Base-by-base conservation (phyloP, 2,329 filamentous ascomycete species). In the Aspergillus hortae region DNA sequence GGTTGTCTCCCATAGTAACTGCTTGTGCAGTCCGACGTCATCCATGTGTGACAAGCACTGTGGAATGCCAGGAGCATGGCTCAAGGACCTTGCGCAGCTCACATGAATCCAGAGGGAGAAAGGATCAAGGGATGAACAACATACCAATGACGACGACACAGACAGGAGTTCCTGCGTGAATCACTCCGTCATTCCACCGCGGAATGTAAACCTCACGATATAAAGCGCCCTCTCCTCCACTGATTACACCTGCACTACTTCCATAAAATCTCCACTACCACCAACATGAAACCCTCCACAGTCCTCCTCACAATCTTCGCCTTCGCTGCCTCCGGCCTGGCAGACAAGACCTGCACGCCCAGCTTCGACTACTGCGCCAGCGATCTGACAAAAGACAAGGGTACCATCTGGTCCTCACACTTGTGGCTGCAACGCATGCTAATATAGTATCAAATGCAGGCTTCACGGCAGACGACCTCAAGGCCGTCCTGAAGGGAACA, bases 361-460 rank as follows among this genome's bases (percentile, higher is more conserved):
- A 69, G 67, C 52, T 69, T 69, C 46, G 67, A 69, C 46, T 69
- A 69, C 51, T 69, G 67, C 53, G 62, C 67, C 1, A 58, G 61
- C 25, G 54, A 58, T 10, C 52, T 69, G 23, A 59, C 67, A 17
- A 57, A 61, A 14, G 57, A 57, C 2, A 67, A 69, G 43, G 67
- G 67, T 69, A 49, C 43, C 53, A 10, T 12, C 6, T 17, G 0
- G n/a, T n/a, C 11, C 2, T 15, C 14, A 14, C 10, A 9, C 32
- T 27, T 15, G 2, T 33, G 21, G 9, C 3, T 30, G n/a, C 21
- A 21, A 7, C 21, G 30, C 15, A 27, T 25, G 36, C 21, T 9
- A 48, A 55, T 23, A 45, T 32, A 7, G 45, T 14, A 14, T 3
- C 10, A 9, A 2, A 15, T 9, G n/a, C 19, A 67, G 66, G 65